Evolutionary conservation across 2,329 filamentous ascomycete species (phyloP), one percentile per base, ranked within the genome.

Genomic region (Ambrosiella cleistominuta): DNA sequence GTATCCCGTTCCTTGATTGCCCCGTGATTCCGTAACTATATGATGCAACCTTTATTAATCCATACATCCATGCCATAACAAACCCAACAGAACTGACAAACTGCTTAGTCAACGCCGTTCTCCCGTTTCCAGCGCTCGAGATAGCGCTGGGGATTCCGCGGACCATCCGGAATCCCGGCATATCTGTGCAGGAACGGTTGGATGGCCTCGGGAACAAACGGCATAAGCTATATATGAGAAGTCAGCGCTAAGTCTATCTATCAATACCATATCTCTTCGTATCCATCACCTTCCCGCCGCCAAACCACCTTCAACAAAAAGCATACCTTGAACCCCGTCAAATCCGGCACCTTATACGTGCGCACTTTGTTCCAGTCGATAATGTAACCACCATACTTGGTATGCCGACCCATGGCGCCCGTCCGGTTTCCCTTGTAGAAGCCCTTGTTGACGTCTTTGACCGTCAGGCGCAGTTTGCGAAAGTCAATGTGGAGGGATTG

Each of bases 401-500:
- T 90, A 72, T 94, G 88, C 12, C 75, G 72, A 69, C 93, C 93
- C 82, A 94, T 89, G 47, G 86, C 82, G 1, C 93, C 93, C 0
- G 88, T 85, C 52, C 90, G 79, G 66, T 86, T 96, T 68, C 93
- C 93, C 77, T 97, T 97, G 81, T 98, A 98, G 80, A 84, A 98
- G 64, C 90, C 91, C 68, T 88, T 88, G 69, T 85, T 86, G 68
- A 91, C 84, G 71, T 93, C 84, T 73, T 98, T 98, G 64, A 91
- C 95, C 11, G 88, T 96, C 66, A 98, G 80, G 57, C 79, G 77
- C 60, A 90, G 75, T 67, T 91, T 88, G 70, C 83, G 80, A 66
- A 88, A 79, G 60, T 80, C 78, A 66, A 81, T 73, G 65, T 78
- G 77, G 66, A 95, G 82, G 63, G 74, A 69, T 66, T 79, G 75